phyloP scores from a whole-genome alignment of 345 rosid genomes.

The Eucalyptus rudis region DNA sequence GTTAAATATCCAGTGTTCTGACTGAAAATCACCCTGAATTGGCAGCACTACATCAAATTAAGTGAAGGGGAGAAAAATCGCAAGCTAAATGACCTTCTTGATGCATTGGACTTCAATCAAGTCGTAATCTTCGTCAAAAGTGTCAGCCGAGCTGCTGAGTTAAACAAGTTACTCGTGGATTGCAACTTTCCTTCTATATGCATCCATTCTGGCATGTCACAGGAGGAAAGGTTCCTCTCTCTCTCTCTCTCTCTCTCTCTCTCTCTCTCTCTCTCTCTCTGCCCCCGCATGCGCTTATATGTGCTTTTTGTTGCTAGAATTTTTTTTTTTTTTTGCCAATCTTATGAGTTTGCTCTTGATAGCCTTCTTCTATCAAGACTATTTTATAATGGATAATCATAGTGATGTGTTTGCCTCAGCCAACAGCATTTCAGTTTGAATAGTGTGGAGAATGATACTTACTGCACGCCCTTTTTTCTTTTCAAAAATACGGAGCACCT shows the following conservation, averaged over 20 bases:
- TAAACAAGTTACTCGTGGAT: constrained; percentile 87
- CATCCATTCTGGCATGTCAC: constrained; percentile 99
- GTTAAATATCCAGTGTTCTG: background rate
- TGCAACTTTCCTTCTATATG: constrained; percentile 98
- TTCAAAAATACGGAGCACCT: background rate
- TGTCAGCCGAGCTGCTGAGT: constrained; percentile 88
- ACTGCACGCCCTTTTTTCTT: background rate
- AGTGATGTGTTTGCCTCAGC: background rate
- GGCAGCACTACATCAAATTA: constrained; percentile 97
- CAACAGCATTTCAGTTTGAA: background rate
- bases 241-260: background rate
- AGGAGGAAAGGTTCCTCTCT: constrained; percentile 74
- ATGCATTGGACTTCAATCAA: constrained; percentile 98
- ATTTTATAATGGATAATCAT: background rate
- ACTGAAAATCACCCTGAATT: background rate
- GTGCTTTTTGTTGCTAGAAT: background rate
- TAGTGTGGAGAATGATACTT: background rate
- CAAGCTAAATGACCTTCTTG: constrained; percentile 93
- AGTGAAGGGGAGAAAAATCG: constrained; percentile 93
- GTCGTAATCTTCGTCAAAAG: constrained; percentile 97
- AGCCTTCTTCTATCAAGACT: background rate
- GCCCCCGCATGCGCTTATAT: background rate
- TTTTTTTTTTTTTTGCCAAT: background rate
- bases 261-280: background rate
- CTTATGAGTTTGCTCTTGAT: background rate